Conservation (phyloP, 2,329 filamentous ascomycete genomes). For the Acrodontium crateriforme region DNA sequence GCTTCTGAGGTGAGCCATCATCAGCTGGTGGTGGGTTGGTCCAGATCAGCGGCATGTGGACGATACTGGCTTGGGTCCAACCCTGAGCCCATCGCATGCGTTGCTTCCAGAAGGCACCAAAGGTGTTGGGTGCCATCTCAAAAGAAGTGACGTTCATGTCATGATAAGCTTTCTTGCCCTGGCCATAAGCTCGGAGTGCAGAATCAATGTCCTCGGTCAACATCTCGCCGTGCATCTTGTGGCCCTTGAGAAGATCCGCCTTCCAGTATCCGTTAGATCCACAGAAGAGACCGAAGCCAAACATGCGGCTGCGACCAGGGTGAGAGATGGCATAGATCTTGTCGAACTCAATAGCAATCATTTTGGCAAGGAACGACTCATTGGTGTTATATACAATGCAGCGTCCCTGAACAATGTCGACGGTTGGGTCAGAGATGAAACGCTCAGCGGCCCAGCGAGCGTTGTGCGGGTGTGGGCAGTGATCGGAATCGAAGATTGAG, state of each 20-base stretch:
- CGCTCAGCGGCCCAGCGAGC: conserved; percentile 36
- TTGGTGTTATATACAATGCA: conserved; percentile 35
- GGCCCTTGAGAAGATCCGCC: conserved; percentile 27
- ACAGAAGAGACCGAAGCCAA: conserved; percentile 35
- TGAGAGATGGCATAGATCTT: conserved; percentile 40
- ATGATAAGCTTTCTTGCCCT: conserved; percentile 31
- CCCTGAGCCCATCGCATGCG: conserved; percentile 36
- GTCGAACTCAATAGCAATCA: conserved; percentile 39
- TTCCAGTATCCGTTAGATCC: conserved; percentile 38
- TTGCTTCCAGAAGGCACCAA: conserved; percentile 35
- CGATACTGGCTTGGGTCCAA: conserved; percentile 33
- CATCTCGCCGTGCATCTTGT: conserved; percentile 38
- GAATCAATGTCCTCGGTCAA: conserved; percentile 38
- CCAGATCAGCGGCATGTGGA: conserved; percentile 30
- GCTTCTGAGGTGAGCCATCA: conserved; percentile 16
- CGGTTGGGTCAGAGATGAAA: conserved; percentile 27
- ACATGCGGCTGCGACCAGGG: conserved; percentile 33
- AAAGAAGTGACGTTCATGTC: conserved; percentile 36
- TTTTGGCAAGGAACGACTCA: conserved; percentile 29
- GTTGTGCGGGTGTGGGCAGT: conserved; percentile 36
- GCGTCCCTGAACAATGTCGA: conserved; percentile 36
- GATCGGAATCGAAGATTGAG: conserved; percentile 37
- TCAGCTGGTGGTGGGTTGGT: conserved; percentile 20
- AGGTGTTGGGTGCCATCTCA: conserved; percentile 33
- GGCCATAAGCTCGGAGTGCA: conserved; percentile 31